Percentiles rank a stretch among this genome's conserved stretches.
Evolutionary conservation across 345 rosid species (phyloP).

Genomic region (Brassica nigra): DNA sequence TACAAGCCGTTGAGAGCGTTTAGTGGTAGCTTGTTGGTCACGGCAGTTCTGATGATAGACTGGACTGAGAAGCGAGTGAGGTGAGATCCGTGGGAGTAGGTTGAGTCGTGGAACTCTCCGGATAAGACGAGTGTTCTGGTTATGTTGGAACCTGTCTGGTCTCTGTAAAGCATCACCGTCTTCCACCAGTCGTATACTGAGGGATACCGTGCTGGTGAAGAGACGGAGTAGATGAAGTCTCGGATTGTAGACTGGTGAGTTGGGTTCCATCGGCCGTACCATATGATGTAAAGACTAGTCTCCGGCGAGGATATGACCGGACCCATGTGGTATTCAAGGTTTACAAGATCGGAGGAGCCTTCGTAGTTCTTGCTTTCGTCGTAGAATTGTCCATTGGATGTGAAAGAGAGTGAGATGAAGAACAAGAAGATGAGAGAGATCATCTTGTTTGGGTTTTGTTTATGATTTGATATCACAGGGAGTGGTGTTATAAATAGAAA

Average conservation of each 20-base stretch:
- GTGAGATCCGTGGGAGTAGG: slow-evolving; percentile 85
- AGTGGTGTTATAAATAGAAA: slow-evolving; percentile 5
- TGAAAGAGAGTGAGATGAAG: slow-evolving; percentile 15
- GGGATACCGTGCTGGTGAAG: slow-evolving; percentile 56
- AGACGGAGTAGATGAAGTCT: slow-evolving; percentile 74
- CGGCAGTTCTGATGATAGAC: slow-evolving; percentile 78
- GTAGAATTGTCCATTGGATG: slow-evolving; percentile 33
- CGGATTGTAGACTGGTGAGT: slow-evolving; percentile 80
- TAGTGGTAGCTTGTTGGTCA: slow-evolving; percentile 60
- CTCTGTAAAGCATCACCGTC: slow-evolving; percentile 77
- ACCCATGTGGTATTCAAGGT: slow-evolving; percentile 87
- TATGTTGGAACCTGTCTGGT: slow-evolving; percentile 73
- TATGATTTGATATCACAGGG: slow-evolving; percentile 12
- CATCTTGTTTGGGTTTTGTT: slow-evolving; percentile 15
- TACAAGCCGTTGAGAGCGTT: slow-evolving; percentile 75
- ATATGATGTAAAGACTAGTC: slow-evolving; percentile 69
- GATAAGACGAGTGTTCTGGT: slow-evolving; percentile 59
- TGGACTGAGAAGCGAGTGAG: slow-evolving; percentile 80
- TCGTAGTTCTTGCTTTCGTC: slow-evolving; percentile 76
- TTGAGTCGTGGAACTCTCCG: slow-evolving; percentile 82
- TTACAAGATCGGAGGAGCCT: slow-evolving; percentile 88
- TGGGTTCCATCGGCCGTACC: slow-evolving; percentile 86
- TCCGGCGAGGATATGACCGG: slow-evolving; percentile 81
- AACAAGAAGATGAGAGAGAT: slow-evolving; percentile 22
- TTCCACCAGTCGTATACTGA: slow-evolving; percentile 95